Conservation (phyloP, 2,329 filamentous ascomycete genomes). For the Teratosphaeria zuluensis region DNA sequence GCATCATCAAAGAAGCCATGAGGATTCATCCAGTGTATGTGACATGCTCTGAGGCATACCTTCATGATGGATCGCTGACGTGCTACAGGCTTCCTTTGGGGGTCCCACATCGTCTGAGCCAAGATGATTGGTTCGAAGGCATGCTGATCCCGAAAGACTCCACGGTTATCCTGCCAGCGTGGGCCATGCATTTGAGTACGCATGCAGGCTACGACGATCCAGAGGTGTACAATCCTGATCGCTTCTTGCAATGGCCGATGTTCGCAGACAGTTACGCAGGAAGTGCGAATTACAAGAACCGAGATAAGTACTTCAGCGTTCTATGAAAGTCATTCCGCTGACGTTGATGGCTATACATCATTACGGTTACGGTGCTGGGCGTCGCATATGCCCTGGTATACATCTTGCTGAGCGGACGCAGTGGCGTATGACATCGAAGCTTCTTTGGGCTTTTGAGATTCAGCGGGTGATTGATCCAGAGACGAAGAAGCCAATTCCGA, state of each 20-base stretch:
- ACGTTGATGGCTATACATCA: constrained; percentile 18
- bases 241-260: too few species aligned
- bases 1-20: constrained; percentile 28
- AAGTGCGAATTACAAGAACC: too few species aligned
- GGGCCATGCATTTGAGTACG: constrained; percentile 21
- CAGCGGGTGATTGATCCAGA: too few species aligned
- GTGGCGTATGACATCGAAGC: constrained; percentile 25
- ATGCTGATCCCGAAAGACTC: constrained; percentile 30
- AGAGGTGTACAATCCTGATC: too few species aligned
- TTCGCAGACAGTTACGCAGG: too few species aligned
- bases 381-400: constrained; percentile 41
- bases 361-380: constrained; percentile 41
- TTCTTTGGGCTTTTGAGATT: constrained; percentile 43
- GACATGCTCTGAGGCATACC: too few species aligned
- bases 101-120: constrained; percentile 31
- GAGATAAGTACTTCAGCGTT: too few species aligned
- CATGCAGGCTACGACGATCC: too few species aligned
- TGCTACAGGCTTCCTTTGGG: constrained; percentile 13
- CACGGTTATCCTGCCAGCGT: constrained; percentile 25
- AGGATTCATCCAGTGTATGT: constrained; percentile 22
- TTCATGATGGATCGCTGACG: too few species aligned
- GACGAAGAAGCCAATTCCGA: too few species aligned
- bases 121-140: constrained; percentile 22
- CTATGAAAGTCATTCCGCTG: too few species aligned
- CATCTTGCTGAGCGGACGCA: constrained; percentile 44